These are phyloP conservation scores for Fistulifera pelliculosa DNA, from an alignment of 108 stramenopile species.

Conservation along the genomic window DNA sequence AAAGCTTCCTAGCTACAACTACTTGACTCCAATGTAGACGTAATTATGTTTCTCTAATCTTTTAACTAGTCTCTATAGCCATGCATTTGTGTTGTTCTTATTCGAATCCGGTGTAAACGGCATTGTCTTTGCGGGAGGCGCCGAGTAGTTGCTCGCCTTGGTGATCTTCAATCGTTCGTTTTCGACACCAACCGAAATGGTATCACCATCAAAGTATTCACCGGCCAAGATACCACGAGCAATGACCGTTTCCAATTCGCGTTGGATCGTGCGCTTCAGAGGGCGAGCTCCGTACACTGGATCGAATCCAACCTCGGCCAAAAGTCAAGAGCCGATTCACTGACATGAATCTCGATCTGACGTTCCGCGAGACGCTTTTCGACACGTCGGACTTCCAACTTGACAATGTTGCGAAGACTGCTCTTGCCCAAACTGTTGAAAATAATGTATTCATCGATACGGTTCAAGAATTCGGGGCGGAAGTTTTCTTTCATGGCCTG, in stretches of 20 bases:
- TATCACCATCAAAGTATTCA: constrained; percentile 73
- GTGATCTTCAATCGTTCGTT: background rate
- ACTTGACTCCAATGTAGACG: too few relatives aligned
- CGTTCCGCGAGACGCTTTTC: constrained; percentile 66
- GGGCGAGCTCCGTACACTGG: constrained; percentile 96
- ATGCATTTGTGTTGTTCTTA: too few relatives aligned
- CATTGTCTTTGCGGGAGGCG: too few relatives aligned
- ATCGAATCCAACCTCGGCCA: constrained; percentile 87
- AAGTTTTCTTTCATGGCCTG: constrained; percentile 80
- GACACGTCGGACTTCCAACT: constrained; percentile 58
- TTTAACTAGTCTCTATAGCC: too few relatives aligned
- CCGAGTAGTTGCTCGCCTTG: too few relatives aligned
- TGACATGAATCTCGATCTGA: constrained; percentile 52
- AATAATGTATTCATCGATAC: constrained; percentile 93
- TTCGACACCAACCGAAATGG: constrained; percentile 47
- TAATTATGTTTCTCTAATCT: too few relatives aligned
- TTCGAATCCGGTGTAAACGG: too few relatives aligned
- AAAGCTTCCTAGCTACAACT: too few relatives aligned
- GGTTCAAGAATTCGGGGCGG: constrained; percentile 97
- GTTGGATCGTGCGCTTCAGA: constrained; percentile 91
- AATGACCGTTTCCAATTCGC: constrained; percentile 88
- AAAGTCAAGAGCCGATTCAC: constrained; percentile 63
- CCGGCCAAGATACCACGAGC: constrained; percentile 78
- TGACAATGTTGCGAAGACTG: constrained; percentile 85
- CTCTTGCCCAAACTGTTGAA: constrained; percentile 87